A percentile compares a stretch with the other conserved stretches of the same genome.
Conservation (phyloP, 2,329 filamentous ascomycete species). For the Alternaria metachromatica region DNA sequence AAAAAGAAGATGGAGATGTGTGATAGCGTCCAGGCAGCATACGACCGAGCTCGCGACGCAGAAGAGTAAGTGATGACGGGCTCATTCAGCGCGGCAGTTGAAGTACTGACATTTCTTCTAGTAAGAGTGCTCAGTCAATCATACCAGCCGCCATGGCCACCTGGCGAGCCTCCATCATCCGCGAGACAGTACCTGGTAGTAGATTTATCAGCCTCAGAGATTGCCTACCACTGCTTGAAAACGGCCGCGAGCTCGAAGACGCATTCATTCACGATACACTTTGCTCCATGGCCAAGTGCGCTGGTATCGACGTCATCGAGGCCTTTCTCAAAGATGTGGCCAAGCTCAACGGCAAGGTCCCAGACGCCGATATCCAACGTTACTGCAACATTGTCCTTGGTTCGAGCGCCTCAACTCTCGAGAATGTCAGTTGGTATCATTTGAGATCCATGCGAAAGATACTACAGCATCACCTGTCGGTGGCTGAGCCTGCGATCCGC, state of each 20-base stretch:
- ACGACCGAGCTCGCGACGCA: background rate
- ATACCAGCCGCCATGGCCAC: background rate
- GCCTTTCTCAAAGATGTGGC: background rate
- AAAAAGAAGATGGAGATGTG: background rate
- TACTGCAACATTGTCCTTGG: background rate
- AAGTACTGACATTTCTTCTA: fast-evolving
- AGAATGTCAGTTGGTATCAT: background rate
- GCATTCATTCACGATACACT: fast-evolving
- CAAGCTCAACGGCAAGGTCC: background rate
- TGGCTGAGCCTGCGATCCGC: background rate
- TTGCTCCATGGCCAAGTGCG: background rate
- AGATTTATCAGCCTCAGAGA: fast-evolving
- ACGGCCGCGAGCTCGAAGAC: background rate
- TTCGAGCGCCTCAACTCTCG: fast-evolving
- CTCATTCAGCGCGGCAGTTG: background rate
- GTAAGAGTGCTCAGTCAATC: background rate
- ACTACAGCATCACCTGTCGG: background rate
- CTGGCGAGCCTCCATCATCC: background rate
- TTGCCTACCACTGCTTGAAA: background rate
- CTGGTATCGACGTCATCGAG: fast-evolving
- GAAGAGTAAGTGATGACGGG: background rate
- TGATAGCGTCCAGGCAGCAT: background rate
- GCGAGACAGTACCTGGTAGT: background rate
- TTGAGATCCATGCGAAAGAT: background rate
- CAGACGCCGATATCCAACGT: background rate